Evolutionary conservation across 495 filamentous ascomycete species (phyloP), one percentile per base, ranked within the genome.

Genomic region (Penicillium herquei): DNA sequence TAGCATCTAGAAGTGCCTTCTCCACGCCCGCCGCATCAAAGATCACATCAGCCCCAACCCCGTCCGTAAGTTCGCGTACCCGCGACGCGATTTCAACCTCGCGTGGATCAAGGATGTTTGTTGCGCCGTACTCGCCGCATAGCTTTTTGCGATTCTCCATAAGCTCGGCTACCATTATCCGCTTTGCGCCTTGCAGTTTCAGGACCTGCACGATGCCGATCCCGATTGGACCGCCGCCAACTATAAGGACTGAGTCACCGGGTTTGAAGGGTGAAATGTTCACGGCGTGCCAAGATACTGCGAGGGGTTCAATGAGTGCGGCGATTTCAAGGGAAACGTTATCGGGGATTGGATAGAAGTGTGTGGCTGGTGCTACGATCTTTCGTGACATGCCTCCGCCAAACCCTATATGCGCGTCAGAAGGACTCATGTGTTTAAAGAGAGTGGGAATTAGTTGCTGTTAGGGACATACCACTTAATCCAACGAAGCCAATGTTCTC

Each of bases 231-330:
- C 84, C 83, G 0, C 75, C 83, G 1, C 84, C 84, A 6, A 85
- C 59, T 26, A 86, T 67, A 11, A 85, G 64, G 2, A 74, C 76
- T 6, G 67, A 64, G 51, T 81, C 74, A 13, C 68, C 73, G 6
- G 61, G 34, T 52, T 82, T 74, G 55, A 81, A 76, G 0, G 73
- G 74, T 11, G 76, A 77, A 34, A 74, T 64, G 5, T 73, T 76
- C 14, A 86, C 76, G 11, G 81, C 82, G 63, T 87, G 84, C 83
- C 84, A 86, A 26, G 75, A 82, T 5, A 86, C 83, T 3, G 82
- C 74, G 0, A 87, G 70, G 0, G 84, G 83, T 56, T 87, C 83
- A 32, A 86, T 65, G 7, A 87, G 73, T 1, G 83, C 81, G 63
- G 60, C 58, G 3, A 64, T 49, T 49, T 66, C 34, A 0, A 68